Evolutionary conservation across 169 alveolate genomes (phyloP).

Genomic region (Cryptosporidium bovis): DNA sequence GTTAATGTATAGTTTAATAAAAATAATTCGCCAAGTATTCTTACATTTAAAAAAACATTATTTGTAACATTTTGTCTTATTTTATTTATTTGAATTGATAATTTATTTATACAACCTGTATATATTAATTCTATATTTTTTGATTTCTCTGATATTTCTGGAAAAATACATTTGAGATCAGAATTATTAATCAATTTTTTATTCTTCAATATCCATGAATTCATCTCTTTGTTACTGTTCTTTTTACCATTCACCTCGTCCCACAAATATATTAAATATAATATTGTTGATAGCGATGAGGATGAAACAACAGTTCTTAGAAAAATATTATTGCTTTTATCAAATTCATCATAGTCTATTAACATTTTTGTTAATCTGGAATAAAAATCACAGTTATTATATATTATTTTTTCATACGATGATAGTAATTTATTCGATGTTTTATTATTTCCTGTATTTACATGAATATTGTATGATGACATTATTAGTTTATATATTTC

Average conservation of each 20-base stretch:
- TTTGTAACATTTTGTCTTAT: neutral
- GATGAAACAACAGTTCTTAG: constrained; percentile 9
- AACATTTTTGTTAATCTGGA: constrained; percentile 23
- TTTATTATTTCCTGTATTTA: neutral
- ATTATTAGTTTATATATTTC: constrained; percentile 36
- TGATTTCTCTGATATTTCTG: neutral
- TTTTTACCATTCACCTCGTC: constrained; percentile 30
- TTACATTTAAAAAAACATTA: constrained; percentile 15
- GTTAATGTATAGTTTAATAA: constrained; percentile 20
- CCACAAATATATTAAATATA: constrained; percentile 55
- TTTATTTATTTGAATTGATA: constrained; percentile 6
- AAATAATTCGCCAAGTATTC: constrained; percentile 53
- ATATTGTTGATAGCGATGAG: constrained; percentile 22
- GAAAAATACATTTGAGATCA: neutral
- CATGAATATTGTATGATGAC: constrained; percentile 2
- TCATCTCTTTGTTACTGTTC: neutral
- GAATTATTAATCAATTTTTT: neutral
- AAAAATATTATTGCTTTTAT: neutral
- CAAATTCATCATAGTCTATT: neutral
- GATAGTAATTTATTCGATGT: neutral
- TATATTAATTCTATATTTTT: constrained; percentile 31
- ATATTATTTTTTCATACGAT: constrained; percentile 32
- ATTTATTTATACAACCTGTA: neutral
- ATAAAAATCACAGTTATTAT: constrained; percentile 2
- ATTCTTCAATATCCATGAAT: neutral